phyloP scores from a whole-genome alignment of 768 basidiomycete species.

The Strobilomyces dryophilus region DNA sequence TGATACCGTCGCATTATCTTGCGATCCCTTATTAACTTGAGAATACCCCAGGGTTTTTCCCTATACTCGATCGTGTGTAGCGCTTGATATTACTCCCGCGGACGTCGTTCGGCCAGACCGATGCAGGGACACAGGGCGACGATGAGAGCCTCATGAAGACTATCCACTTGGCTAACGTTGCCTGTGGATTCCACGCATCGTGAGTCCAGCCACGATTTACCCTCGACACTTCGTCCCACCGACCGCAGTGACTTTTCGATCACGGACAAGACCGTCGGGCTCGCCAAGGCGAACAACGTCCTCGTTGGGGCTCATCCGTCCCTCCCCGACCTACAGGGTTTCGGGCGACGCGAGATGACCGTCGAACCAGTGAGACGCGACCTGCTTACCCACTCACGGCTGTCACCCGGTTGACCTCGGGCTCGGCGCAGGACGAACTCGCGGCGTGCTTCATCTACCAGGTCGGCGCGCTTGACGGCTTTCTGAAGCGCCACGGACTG shows the following conservation, averaged over 20 bases:
- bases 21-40: conserved; percentile 2
- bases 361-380: conserved; percentile 44
- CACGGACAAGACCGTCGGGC: conserved; percentile 57
- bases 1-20: conserved; percentile 9
- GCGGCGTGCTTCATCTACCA: conserved; percentile 59
- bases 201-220: conserved; percentile 16
- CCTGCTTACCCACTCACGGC: conserved; percentile 5
- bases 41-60: conserved; percentile 42
- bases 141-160: conserved; percentile 52
- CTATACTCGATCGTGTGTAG: conserved; percentile 42
- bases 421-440: conserved; percentile 44
- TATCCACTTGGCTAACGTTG: conserved; percentile 59
- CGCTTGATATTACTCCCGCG: not conserved
- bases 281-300: conserved; percentile 55
- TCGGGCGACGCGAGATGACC: conserved; percentile 64
- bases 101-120: not conserved
- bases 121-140: conserved; percentile 35
- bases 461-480: conserved; percentile 58
- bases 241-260: conserved; percentile 51
- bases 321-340: conserved; percentile 60
- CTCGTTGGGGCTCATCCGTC: conserved; percentile 41
- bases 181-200: conserved; percentile 70
- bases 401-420: not conserved
- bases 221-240: not conserved
- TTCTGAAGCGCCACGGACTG: conserved; percentile 50